phyloP scores from a whole-genome alignment of 202 grass and related monocot genomes.

The Schoenoplectus triqueter region DNA sequence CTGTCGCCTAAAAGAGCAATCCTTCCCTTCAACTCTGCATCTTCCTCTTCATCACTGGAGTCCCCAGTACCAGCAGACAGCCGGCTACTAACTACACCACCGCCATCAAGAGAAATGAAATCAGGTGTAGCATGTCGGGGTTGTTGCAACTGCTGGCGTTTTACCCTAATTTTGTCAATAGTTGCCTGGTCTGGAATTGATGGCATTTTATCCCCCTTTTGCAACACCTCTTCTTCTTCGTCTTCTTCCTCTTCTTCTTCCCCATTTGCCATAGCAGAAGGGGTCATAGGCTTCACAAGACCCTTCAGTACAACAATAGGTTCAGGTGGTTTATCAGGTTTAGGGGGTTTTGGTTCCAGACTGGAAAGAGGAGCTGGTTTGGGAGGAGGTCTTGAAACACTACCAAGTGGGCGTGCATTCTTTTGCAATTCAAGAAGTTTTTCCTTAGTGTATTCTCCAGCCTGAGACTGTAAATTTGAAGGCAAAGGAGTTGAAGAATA shows the following conservation, averaged over 20 bases:
- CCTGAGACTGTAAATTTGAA: slow-evolving; percentile 87
- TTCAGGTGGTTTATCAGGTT: slow-evolving; percentile 38
- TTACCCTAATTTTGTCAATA: slow-evolving; percentile 81
- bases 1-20: slow-evolving; percentile 72
- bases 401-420: slow-evolving; percentile 78
- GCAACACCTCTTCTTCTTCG: slow-evolving; percentile 49
- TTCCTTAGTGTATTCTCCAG: slow-evolving; percentile 91
- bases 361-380: slow-evolving; percentile 34
- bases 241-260: slow-evolving; percentile 35
- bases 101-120: slow-evolving; percentile 88
- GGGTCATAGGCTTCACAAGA: slow-evolving; percentile 65
- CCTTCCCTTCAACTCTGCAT: slow-evolving; percentile 63
- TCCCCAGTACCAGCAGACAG: slow-evolving; percentile 41
- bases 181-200: slow-evolving; percentile 77
- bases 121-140: slow-evolving; percentile 73
- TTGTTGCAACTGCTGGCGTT: slow-evolving; percentile 80
- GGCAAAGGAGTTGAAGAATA: slow-evolving; percentile 47
- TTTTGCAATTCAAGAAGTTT: slow-evolving; percentile 94
- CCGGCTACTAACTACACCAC: slow-evolving; percentile 69
- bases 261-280: slow-evolving; percentile 29
- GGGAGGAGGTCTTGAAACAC: slow-evolving; percentile 51
- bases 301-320: slow-evolving; percentile 76
- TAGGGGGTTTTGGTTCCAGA: slow-evolving; percentile 20
- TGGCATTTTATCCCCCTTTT: slow-evolving; percentile 38
- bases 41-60: slow-evolving; percentile 84